phyloP scores from a whole-genome alignment of 192 early-diverging fungal species.

The Kappamyces sp. region DNA sequence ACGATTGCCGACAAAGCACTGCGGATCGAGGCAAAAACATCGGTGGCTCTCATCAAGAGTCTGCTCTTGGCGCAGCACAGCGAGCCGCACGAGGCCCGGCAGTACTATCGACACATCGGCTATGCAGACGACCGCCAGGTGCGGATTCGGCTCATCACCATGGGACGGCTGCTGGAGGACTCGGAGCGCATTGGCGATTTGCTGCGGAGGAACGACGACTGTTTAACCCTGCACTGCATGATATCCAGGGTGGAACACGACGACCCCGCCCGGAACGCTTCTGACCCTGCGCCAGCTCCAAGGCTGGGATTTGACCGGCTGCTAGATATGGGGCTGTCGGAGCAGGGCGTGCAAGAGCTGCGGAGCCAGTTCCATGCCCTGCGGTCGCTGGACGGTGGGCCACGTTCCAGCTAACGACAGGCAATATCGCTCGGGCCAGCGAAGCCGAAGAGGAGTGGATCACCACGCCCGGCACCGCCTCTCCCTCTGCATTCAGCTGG shows the following conservation, averaged over 20 bases:
- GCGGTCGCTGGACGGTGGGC: background rate
- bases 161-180: conserved; percentile 5
- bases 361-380: conserved; percentile 13
- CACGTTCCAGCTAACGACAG: no score
- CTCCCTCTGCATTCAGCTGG: background rate
- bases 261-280: background rate
- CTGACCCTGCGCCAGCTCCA: background rate
- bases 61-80: background rate
- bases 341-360: background rate
- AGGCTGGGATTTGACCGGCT: conserved; percentile 9
- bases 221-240: conserved; percentile 5
- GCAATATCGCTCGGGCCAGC: background rate
- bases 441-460: conserved; percentile 15
- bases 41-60: background rate
- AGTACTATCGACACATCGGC: background rate
- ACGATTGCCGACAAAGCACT: background rate
- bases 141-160: conserved; percentile 4
- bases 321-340: conserved; percentile 6
- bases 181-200: background rate
- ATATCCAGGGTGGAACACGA: conserved; percentile 5
- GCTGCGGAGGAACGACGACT: background rate
- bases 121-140: background rate
- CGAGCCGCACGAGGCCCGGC: background rate
- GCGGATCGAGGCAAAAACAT: background rate
- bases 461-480: background rate